These are phyloP conservation scores for Ambispora gerdemannii DNA, from an alignment of 192 early-diverging fungal species.

Conservation along the genomic window DNA sequence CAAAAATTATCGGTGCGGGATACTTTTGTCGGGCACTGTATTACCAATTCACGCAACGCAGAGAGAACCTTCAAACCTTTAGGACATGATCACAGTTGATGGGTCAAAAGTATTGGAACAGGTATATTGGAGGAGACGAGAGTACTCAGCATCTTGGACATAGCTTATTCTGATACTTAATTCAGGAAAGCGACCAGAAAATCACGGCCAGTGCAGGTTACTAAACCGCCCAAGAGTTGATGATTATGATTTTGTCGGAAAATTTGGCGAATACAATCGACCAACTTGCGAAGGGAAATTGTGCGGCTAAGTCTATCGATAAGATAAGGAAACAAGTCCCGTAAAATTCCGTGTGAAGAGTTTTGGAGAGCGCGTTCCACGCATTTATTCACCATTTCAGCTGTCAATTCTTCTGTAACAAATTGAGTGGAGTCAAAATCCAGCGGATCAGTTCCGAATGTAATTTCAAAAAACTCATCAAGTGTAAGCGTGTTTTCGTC, in stretches of 20 bases:
- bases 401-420: background rate
- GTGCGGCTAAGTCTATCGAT: background rate
- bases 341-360: background rate
- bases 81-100: background rate
- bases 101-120: slow-evolving; percentile 6
- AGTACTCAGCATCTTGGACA: background rate
- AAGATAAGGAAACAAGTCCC: slow-evolving; percentile 13
- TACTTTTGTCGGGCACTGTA: no score
- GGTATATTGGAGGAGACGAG: slow-evolving; percentile 6
- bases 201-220: background rate
- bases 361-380: background rate
- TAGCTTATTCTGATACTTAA: background rate
- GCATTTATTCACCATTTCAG: background rate
- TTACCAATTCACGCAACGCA: background rate
- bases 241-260: background rate
- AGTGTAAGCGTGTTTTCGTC: background rate
- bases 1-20: no score
- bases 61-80: background rate
- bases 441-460: background rate
- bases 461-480: slow-evolving; percentile 6
- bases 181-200: background rate
- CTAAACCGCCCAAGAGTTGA: background rate
- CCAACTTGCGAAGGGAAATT: background rate
- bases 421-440: slow-evolving; percentile 3
- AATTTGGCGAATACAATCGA: background rate